Base-by-base conservation (phyloP, 164 flowering plant genomes). In the Vitis cinerea region DNA sequence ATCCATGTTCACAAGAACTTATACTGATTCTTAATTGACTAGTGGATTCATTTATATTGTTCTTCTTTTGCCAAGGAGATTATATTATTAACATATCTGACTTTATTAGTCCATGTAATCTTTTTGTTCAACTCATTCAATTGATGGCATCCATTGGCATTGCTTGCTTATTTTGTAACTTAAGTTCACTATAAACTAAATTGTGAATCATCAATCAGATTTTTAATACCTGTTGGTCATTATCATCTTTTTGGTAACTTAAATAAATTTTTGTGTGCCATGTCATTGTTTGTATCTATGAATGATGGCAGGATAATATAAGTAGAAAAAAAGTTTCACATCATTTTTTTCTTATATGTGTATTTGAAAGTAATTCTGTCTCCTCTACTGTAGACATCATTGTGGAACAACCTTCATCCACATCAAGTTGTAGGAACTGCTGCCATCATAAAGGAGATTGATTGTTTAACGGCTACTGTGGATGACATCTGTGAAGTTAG, bases 361-460 rank as follows among this genome's bases (percentile, higher is more conserved):
- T 11, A n/a, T 37, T 9, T 16, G 16, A 58, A 44, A 31, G 23
- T 16, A 23, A 31, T 58, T 16, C 62, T 50, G 63, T 58, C 67
- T 71, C n/a, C 27, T 23, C 27, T 2, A 23, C 27, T 83, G 75
- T 71, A 95, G 99, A 95, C 97, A 69, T 90, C 99, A 50, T 19
- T 90, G 66, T 95, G 99, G 99, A 86, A 84, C 86, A 95, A 88
- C 74, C 94, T 95, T 71, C 92, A 90, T 76, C 99, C 99, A 19
- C 61, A 91, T 49, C 98, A 95, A 86, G 76, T 95, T 63, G 91
- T 93, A 14, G 98, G 99, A 70, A 71, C 72, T n/a, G 84, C 98
- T 70, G 90, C 87, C 17, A 61, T 83, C 47, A 71, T 95, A 63
- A 88, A 86, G 83, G 97, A 95, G 71, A 84, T 95, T 30, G 97